phyloP scores from a whole-genome alignment of 2,329 filamentous ascomycete species.

The Talaromyces amestolkiae region DNA sequence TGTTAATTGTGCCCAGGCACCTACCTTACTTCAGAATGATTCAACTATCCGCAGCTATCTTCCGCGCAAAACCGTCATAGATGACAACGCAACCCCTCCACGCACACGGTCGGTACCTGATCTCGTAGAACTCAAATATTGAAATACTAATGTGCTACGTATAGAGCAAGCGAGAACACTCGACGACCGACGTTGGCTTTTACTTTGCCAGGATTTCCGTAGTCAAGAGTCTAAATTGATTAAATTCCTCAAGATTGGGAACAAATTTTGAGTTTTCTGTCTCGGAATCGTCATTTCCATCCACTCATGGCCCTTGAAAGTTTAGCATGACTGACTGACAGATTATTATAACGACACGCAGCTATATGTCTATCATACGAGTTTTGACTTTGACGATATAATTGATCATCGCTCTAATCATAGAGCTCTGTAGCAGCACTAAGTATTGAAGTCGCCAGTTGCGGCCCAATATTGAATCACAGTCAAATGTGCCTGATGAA shows the following conservation, averaged over 20 bases:
- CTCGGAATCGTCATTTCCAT: background rate
- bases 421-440: too few species aligned
- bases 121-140: background rate
- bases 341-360: background rate
- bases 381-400: background rate
- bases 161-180: background rate
- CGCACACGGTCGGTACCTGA: background rate
- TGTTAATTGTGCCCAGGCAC: background rate
- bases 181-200: background rate
- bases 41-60: background rate
- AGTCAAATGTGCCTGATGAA: background rate
- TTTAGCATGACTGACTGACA: background rate
- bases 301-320: background rate
- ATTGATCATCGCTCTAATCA: background rate
- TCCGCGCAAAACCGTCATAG: background rate
- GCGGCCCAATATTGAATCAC: background rate
- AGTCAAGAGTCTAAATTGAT: slow-evolving; percentile 9
- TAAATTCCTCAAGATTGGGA: background rate
- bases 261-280: background rate
- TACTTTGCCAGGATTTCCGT: slow-evolving; percentile 3
- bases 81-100: background rate
- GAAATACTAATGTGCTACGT: background rate
- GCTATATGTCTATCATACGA: background rate
- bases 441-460: background rate
- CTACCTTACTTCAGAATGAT: background rate